Evolutionary conservation across 352 stramenopile species (phyloP).

Genomic region (Plasmopara halstedii): DNA sequence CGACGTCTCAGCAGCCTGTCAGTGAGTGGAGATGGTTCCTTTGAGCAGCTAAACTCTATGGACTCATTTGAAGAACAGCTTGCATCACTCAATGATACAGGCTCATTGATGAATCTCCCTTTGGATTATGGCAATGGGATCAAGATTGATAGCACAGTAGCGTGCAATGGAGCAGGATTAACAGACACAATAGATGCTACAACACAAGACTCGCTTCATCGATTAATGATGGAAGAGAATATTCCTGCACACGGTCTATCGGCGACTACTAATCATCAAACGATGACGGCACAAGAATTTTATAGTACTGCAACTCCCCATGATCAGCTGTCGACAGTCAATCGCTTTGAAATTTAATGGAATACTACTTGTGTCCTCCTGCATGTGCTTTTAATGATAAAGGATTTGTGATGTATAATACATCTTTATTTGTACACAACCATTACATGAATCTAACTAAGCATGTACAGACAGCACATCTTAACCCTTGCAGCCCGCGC

Average conservation of each 20-base stretch:
- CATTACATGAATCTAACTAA: constrained; percentile 15
- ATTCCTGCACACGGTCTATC: constrained; percentile 20
- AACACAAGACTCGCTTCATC: constrained; percentile 23
- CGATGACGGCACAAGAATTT: constrained; percentile 49
- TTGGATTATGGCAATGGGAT: constrained; percentile 18
- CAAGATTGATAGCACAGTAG: constrained; percentile 13
- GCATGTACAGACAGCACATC: constrained; percentile 14
- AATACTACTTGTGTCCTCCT: too few species aligned
- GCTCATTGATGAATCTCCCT: constrained; percentile 25
- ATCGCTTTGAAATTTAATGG: constrained; percentile 58
- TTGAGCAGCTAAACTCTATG: constrained; percentile 27
- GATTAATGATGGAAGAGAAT: constrained; percentile 32
- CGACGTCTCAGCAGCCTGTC: constrained; percentile 47
- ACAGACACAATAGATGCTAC: constrained; percentile 4
- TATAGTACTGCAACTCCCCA: constrained; percentile 39
- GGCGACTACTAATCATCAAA: constrained; percentile 16
- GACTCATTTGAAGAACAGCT: constrained; percentile 36
- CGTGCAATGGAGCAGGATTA: constrained; percentile 13
- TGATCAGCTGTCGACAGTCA: constrained; percentile 32
- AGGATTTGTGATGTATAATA: constrained; percentile 4
- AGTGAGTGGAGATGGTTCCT: constrained; percentile 15
- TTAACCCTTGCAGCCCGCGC: constrained; percentile 12
- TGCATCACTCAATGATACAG: constrained; percentile 28
- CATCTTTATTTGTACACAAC: constrained; percentile 6
- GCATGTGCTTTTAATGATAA: too few species aligned